A percentile compares a stretch with the other conserved stretches of the same genome.
These are phyloP conservation scores for Chionographis japonica DNA, from an alignment of 106 monocot species.

Conservation along the genomic window DNA sequence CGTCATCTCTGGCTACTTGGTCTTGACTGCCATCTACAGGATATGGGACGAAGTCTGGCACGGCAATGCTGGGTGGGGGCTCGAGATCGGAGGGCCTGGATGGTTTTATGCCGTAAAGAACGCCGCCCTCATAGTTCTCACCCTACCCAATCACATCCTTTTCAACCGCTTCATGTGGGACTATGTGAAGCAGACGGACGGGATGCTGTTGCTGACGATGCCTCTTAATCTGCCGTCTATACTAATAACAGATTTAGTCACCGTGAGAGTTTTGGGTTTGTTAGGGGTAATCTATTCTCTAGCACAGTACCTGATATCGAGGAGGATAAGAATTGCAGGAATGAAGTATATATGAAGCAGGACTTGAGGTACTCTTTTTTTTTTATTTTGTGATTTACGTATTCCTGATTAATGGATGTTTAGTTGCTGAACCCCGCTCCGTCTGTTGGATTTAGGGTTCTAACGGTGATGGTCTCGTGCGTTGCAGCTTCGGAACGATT, in stretches of 20 bases:
- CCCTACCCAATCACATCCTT: constrained; percentile 92
- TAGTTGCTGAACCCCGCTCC: no score
- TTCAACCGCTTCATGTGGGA: constrained; percentile 99
- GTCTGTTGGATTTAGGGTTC: no score
- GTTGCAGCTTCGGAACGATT: no score
- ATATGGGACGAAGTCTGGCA: constrained; percentile 87
- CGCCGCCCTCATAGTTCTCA: constrained; percentile 78
- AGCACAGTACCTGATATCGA: constrained; percentile 79
- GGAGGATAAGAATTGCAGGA: constrained; percentile 86
- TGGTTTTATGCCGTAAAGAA: constrained; percentile 97
- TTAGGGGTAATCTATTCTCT: constrained; percentile 80
- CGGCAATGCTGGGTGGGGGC: constrained; percentile 62
- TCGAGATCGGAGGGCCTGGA: constrained; percentile 85
- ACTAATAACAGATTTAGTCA: constrained; percentile 77
- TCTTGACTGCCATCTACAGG: constrained; percentile 67
- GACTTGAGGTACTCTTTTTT: not conserved
- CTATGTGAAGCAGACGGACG: constrained; percentile 92
- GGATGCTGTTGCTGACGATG: constrained; percentile 73
- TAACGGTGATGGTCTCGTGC: no score
- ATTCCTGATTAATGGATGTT: no score
- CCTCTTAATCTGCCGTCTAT: constrained; percentile 93
- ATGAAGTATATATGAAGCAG: constrained; percentile 86
- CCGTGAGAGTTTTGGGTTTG: constrained; percentile 79
- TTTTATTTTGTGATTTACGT: not conserved
- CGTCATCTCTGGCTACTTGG: constrained; percentile 74